Conservation (phyloP, 768 basidiomycete genomes). For the Rhizopogon sp. region DNA sequence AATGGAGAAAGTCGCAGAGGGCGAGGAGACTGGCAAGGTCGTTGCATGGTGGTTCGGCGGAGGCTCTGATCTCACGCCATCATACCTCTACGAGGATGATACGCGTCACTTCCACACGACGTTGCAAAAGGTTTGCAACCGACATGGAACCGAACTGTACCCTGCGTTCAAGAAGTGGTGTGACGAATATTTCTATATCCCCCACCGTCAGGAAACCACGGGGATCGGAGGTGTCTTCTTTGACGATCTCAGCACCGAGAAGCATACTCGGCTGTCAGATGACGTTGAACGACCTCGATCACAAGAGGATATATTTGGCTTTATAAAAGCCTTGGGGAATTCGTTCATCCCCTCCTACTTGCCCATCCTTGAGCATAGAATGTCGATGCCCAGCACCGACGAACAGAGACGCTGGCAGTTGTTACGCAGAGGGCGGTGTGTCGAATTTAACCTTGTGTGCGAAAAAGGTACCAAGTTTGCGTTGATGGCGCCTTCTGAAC, state of each 20-base stretch:
- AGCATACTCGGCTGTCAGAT: constrained; percentile 57
- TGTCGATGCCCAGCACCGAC: constrained; percentile 51
- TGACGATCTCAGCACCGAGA: constrained; percentile 76
- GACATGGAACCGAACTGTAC: constrained; percentile 65
- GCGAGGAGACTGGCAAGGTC: constrained; percentile 42
- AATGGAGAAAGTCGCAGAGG: constrained; percentile 41
- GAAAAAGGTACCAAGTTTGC: constrained; percentile 89
- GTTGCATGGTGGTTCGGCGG: constrained; percentile 99
- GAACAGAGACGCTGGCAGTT: constrained; percentile 88
- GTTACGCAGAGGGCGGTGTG: constrained; percentile 84
- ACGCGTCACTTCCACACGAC: constrained; percentile 81
- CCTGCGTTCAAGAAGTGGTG: constrained; percentile 90
- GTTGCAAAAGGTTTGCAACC: constrained; percentile 70
- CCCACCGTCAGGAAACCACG: constrained; percentile 80
- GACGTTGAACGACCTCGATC: constrained; percentile 45
- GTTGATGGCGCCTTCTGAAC: constrained; percentile 74
- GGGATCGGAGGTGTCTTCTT: constrained; percentile 97
- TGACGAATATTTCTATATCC: constrained; percentile 94
- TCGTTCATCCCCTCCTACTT: constrained; percentile 88
- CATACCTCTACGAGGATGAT: constrained; percentile 87
- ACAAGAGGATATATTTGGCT: constrained; percentile 69
- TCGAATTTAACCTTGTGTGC: constrained; percentile 89
- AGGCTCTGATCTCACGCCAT: constrained; percentile 90
- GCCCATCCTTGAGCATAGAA: constrained; percentile 72
- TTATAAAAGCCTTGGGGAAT: constrained; percentile 67